phyloP scores from a whole-genome alignment of 768 basidiomycete genomes.

The Fistulinella prunicolor region DNA sequence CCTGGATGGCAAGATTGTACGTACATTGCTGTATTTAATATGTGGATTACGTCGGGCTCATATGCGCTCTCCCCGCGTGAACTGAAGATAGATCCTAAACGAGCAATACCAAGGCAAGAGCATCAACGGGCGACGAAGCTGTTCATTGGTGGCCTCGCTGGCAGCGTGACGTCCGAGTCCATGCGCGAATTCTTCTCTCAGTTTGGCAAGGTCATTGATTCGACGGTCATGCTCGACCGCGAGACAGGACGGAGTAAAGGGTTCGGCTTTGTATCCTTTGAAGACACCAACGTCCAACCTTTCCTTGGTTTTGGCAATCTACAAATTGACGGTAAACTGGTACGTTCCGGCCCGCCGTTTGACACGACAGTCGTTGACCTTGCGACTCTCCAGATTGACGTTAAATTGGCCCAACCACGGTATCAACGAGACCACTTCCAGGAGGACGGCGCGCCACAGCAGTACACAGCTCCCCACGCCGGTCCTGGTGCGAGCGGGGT shows the following conservation, averaged over 20 bases:
- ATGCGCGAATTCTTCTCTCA: constrained; percentile 93
- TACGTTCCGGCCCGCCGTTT: constrained; percentile 38
- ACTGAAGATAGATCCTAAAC: constrained; percentile 95
- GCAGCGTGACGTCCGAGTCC: constrained; percentile 88
- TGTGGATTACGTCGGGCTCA: constrained; percentile 16
- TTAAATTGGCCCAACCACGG: constrained; percentile 93
- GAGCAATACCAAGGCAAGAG: constrained; percentile 95
- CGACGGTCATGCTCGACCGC: constrained; percentile 97
- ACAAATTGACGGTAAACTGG: constrained; percentile 93
- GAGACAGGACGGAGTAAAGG: constrained; percentile 95
- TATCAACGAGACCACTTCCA: constrained; percentile 70
- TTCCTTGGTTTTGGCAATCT: constrained; percentile 87
- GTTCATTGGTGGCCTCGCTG: constrained; percentile 93
- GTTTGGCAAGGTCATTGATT: constrained; percentile 94
- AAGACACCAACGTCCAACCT: constrained; percentile 85
- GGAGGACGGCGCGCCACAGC: constrained; percentile 37
- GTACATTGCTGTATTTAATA: constrained; percentile 36
- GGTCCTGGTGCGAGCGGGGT: constrained; percentile 8
- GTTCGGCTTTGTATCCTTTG: constrained; percentile 96
- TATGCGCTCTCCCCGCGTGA: constrained; percentile 15
- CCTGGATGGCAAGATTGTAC: constrained; percentile 95
- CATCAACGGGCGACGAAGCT: constrained; percentile 91
- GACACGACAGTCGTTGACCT: not conserved
- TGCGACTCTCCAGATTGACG: constrained; percentile 70
- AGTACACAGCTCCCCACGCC: constrained; percentile 2